Base-by-base conservation (phyloP, 1,284 basidiomycete genomes). In the Rhodotorula sp. region DNA sequence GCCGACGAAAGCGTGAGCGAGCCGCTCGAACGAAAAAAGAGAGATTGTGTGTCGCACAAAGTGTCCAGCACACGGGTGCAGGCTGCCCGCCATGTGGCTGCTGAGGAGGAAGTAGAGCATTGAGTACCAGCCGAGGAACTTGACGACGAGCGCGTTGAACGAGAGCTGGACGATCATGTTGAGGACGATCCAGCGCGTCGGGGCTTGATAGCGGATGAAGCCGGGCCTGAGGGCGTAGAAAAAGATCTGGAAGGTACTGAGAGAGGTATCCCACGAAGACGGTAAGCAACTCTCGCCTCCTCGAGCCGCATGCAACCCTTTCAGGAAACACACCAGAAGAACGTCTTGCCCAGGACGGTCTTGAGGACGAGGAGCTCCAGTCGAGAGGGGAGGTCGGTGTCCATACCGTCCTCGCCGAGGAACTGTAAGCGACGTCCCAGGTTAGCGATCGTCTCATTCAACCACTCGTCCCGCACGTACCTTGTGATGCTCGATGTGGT, bases 181-280 rank as follows among this genome's bases (percentile, higher is more conserved):
- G 81, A 89, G 80, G 31, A 87, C 78, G 80, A 98, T 94, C 92
- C 93, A 98, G 60, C 80, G 80, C 0, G 92, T 96, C 16, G 89
- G 84, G 20, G 81, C 86, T 78, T 98, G 95, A 6, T 87, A 84
- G 58, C 92, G 89, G 65, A 98, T 89, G 78, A 99, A 91, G n/a
- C 91, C 91, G 0, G 95, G 95, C 40, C 95, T 90, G 57, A 99
- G 85, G 44, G 96, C 96, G 80, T 99, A 99, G 83, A 99, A 99
- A 67, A 99, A 83, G 75, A 99, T 94, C 82, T 99, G 96, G 83
- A 98, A 99, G 1, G 93, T 95, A 65, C 92, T 94, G 77, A n/a
- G 44, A n/a, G 62, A 26, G 30, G 6, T 16, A 28, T 2, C 16
- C 4, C 18, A 30, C 20, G 40, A 40, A 52, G 60, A 52, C 20